Evolutionary conservation across 805 yeast species (phyloP), one percentile per base, ranked within the genome.

Genomic region (Ogataea populi-albae): DNA sequence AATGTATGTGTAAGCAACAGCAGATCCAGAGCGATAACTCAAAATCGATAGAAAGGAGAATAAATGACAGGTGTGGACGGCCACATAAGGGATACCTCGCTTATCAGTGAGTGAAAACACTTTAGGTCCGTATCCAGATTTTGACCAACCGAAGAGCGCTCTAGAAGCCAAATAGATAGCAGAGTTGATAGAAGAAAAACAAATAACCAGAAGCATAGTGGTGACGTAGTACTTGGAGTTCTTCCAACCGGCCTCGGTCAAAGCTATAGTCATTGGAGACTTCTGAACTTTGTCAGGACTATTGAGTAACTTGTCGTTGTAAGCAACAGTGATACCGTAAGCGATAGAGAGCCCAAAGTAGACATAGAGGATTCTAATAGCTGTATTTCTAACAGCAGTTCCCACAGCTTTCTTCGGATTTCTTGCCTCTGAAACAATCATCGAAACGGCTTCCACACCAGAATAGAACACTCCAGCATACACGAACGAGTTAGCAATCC

Each of bases 81-180:
- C 78, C 23, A 65, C 66, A 38, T 67, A 69, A 1, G 87, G 87
- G 9, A 78, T 75, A 38, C 87, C 87, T 30, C 64, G 59, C 38
- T 64, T 68, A 46, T 71, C 69, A 17, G 75, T 71, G 45, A 65
- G 64, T 4, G 69, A 64, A 37, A 81, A 64, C 34, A 79, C 52
- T 46, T 62, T 66, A 14, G 86, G 86, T 0, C 83, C 85, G 40
- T 68, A 66, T 2, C 80, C 77, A 38, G 70, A 74, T 45, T 71
- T 62, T 7, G 85, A 75, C 68, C 80, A 69, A 34, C 71, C 73
- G 42, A 79, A 74, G 11, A 81, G 62, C 1, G 86, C 71, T 49
- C 87, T 64, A 3, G 83, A 75, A 6, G 84, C 83, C 49, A 80
- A 65, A 56, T 75, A 81, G 37, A 80, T 73, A 27, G 81, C 74